Evolutionary conservation across 139 green algal genomes (phyloP), one percentile per base, ranked within the genome.

Genomic region (Microglena sp.): DNA sequence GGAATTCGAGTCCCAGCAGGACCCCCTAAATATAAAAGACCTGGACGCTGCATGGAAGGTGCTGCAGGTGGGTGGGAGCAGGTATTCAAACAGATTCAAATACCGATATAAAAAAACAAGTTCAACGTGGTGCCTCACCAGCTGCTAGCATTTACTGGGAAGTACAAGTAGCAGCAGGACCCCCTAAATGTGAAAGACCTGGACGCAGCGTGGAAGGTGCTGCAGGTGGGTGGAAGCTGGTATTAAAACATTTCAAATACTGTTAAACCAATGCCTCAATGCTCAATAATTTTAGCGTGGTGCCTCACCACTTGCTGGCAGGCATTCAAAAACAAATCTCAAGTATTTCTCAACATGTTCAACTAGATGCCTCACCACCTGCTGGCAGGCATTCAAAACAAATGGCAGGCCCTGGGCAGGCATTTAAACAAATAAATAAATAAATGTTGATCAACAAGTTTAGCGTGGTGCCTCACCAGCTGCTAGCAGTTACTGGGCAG

Each of bases 241-340:
- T n/a, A n/a, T n/a, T n/a, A n/a, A n/a, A n/a, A n/a, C n/a, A n/a
- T n/a, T n/a, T n/a, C n/a, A n/a, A n/a, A n/a, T n/a, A n/a, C n/a
- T n/a, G n/a, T n/a, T n/a, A n/a, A n/a, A n/a, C n/a, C n/a, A n/a
- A n/a, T n/a, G n/a, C n/a, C n/a, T n/a, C 86, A n/a, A 73, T 91
- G 57, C 82, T 93, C 3, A 93, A 93, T 77, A 93, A 93, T 57
- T 93, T 89, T 66, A 90, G 90, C n/a, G 82, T 93, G 2, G 85
- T 92, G 43, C 57, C 71, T 4, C 69, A 84, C 56, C 84, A 89
- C 63, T 46, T 73, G 18, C 60, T 93, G 22, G 80, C 90, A 3
- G 77, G 94, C 24, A 94, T 87, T 0, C 43, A 71, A n/a, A n/a
- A n/a, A n/a, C n/a, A n/a, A n/a, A n/a, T n/a, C n/a, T n/a, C n/a